A percentile compares a stretch with the other conserved stretches of the same genome.
Conservation (phyloP, 192 early-diverging fungal genomes). For the Gonapodya prolifera region DNA sequence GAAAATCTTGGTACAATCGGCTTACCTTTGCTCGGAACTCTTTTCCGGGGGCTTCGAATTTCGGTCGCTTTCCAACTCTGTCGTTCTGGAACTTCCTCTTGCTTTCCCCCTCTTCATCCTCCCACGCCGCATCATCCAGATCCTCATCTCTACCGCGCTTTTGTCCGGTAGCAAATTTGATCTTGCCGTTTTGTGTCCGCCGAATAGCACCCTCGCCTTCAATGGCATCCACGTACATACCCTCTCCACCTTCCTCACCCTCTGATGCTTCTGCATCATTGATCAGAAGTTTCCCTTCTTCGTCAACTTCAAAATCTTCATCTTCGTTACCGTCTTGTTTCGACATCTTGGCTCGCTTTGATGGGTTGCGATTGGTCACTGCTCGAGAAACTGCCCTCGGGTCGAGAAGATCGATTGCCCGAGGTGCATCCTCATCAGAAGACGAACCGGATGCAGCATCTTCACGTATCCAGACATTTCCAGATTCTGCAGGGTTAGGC, state of each 20-base stretch:
- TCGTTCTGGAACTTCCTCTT: conserved; percentile 8
- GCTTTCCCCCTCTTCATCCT: conserved; percentile 15
- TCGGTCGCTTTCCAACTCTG: not conserved
- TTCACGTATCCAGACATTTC: conserved; percentile 56
- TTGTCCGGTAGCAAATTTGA: conserved; percentile 75
- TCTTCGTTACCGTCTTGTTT: conserved; percentile 16
- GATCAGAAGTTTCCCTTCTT: conserved; percentile 75
- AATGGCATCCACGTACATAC: conserved; percentile 76
- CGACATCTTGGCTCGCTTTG: not conserved
- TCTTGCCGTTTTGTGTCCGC: conserved; percentile 64
- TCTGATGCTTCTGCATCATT: conserved; percentile 43
- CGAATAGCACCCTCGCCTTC: conserved; percentile 71
- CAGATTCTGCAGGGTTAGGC: not conserved
- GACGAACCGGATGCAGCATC: conserved; percentile 14
- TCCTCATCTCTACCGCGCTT: conserved; percentile 35
- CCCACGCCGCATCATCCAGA: conserved; percentile 40
- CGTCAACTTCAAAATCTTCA: conserved; percentile 42
- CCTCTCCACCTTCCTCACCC: conserved; percentile 31
- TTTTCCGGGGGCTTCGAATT: conserved; percentile 13
- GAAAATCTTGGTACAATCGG: not conserved
- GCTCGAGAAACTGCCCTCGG: conserved; percentile 52
- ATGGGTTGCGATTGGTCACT: conserved; percentile 11
- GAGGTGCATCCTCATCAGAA: conserved; percentile 21
- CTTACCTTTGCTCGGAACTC: conserved; percentile 13
- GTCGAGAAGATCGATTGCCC: conserved; percentile 81